Percentiles rank a stretch among this genome's conserved stretches.
phyloP scores from a whole-genome alignment of 1,284 basidiomycete species.

The Mycena sp. region DNA sequence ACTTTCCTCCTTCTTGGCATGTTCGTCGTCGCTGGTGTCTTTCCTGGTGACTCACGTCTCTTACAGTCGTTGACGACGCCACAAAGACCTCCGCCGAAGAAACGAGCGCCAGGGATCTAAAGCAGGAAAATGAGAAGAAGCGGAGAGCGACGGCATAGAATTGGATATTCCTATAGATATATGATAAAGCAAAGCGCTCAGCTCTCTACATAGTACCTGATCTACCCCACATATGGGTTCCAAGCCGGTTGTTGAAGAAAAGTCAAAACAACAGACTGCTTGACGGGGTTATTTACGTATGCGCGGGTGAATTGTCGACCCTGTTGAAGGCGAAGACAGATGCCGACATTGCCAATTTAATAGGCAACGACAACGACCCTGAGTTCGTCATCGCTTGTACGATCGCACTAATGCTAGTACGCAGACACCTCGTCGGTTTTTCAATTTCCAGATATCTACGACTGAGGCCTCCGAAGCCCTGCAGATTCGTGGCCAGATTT shows the following conservation, averaged over 20 bases:
- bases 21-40: slow-evolving; percentile 37
- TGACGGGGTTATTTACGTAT: too few relatives aligned
- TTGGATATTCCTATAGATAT: slow-evolving; percentile 8
- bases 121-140: slow-evolving; percentile 26
- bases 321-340: background rate
- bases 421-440: background rate
- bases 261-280: too few relatives aligned
- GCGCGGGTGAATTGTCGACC: background rate
- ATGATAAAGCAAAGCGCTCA: slow-evolving; percentile 17
- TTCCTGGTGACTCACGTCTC: slow-evolving; percentile 18
- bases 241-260: too few relatives aligned
- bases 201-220: slow-evolving; percentile 27
- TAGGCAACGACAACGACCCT: slow-evolving; percentile 6
- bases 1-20: slow-evolving; percentile 51
- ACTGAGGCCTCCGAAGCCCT: background rate
- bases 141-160: slow-evolving; percentile 35
- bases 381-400: background rate
- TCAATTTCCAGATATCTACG: background rate
- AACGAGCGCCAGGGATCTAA: slow-evolving; percentile 4
- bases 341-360: slow-evolving; percentile 2
- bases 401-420: background rate
- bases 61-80: background rate
- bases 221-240: too few relatives aligned
- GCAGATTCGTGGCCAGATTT: slow-evolving; percentile 15
- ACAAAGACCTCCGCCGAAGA: slow-evolving; percentile 2